Conservation (phyloP, 495 filamentous ascomycete genomes). For the Penicillium flavigenum region DNA sequence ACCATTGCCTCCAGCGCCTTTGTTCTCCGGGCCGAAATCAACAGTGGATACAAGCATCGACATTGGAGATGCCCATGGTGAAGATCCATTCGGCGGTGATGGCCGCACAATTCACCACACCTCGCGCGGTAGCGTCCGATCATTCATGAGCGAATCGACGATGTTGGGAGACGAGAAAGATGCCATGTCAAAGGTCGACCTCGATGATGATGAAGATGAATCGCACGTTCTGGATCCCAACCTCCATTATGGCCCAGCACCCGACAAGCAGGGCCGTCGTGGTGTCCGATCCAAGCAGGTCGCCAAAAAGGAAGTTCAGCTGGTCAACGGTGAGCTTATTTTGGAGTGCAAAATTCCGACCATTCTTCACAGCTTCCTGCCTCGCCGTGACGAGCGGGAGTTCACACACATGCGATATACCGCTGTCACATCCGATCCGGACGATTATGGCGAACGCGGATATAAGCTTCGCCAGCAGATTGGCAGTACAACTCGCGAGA, state of each 20-base stretch:
- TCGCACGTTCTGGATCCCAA: conserved; percentile 43
- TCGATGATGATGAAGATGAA: conserved; percentile 44
- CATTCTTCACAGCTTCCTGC: conserved; percentile 92
- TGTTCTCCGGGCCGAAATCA: conserved; percentile 60
- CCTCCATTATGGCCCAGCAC: conserved; percentile 81
- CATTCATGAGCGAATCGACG: conserved; percentile 69
- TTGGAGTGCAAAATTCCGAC: conserved; percentile 99
- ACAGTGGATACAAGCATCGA: conserved; percentile 47
- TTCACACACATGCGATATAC: conserved; percentile 99
- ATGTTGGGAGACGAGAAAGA: conserved; percentile 56
- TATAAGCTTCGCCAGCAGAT: conserved; percentile 98
- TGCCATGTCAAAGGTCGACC: conserved; percentile 41
- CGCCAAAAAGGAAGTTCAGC: conserved; percentile 87
- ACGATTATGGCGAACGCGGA: conserved; percentile 82
- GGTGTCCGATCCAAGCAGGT: conserved; percentile 83
- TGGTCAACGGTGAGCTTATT: conserved; percentile 97
- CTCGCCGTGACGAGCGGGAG: conserved; percentile 85
- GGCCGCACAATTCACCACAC: conserved; percentile 50
- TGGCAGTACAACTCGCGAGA: conserved; percentile 79
- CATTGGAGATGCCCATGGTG: conserved; percentile 58
- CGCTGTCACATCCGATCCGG: conserved; percentile 97
- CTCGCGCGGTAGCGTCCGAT: conserved; percentile 48
- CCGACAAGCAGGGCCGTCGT: conserved; percentile 79
- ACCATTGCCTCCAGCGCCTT: conserved; percentile 86
- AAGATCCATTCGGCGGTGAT: conserved; percentile 75